These are phyloP conservation scores for Aureobasidium sp. DNA, from an alignment of 2,329 filamentous ascomycete genomes.

Conservation along the genomic window DNA sequence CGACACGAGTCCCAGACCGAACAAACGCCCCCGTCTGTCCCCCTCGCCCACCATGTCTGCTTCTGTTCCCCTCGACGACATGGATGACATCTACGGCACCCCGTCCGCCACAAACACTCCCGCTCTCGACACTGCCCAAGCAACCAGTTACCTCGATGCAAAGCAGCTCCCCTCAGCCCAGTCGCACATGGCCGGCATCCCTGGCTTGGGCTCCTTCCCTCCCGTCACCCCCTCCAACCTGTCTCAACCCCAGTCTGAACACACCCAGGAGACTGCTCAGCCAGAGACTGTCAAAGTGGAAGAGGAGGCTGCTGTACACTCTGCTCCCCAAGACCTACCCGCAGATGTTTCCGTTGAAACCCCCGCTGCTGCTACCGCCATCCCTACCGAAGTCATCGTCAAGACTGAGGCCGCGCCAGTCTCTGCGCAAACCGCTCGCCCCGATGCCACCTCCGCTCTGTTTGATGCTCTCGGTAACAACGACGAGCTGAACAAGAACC, in stretches of 20 bases:
- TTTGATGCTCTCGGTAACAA: slow-evolving; percentile 8
- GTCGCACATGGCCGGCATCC: neutral
- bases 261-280: neutral
- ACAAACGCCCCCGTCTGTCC: slow-evolving; percentile 9
- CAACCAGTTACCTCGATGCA: neutral
- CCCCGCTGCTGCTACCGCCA: neutral
- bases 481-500: neutral
- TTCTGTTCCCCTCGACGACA: slow-evolving; percentile 18
- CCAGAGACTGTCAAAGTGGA: neutral
- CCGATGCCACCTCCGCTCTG: slow-evolving; percentile 2
- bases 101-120: slow-evolving; percentile 8
- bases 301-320: neutral
- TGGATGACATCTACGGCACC: slow-evolving; percentile 25
- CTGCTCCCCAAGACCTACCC: neutral
- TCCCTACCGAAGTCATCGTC: neutral
- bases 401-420: neutral
- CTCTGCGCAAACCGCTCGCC: neutral
- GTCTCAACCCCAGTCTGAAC: neutral
- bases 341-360: neutral
- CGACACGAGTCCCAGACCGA: slow-evolving; percentile 6
- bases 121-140: neutral
- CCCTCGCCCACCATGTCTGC: slow-evolving; percentile 6
- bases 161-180: neutral
- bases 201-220: slow-evolving; percentile 6
- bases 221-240: neutral